Evolutionary conservation across 2,329 filamentous ascomycete species (phyloP), one percentile per base, ranked within the genome.

Genomic region (Diaporthe humulicola): DNA sequence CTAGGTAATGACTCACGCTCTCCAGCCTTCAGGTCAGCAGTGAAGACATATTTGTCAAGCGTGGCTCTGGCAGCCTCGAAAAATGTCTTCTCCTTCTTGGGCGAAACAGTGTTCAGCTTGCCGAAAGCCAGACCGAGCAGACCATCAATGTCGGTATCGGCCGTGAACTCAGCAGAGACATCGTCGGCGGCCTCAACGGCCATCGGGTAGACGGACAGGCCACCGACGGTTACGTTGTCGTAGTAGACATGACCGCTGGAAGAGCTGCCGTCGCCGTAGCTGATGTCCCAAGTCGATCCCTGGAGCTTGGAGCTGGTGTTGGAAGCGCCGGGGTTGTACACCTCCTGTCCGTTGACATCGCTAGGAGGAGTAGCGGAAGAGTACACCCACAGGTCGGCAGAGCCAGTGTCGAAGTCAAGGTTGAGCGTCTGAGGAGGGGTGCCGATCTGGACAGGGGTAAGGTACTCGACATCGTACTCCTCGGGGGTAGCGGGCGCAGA

Each of bases 121-220:
- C 84, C 83, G 74, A 88, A 88, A 0, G 83, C 86, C 4, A 88
- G 79, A 0, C 87, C 87, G 15, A 88, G 78, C 1, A 89, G 83
- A 2, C 87, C 87, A 64, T 87, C 85, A 7, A 85, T 83, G 19
- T 83, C 79, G 5, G 80, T 76, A 60, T 85, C 81, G 28, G 81
- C 77, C n/a, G 84, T 84, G 75, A 88, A 87, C 52, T 82, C 81
- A 3, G 78, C 60, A 15, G 86, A 87, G 42, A 88, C 86, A 40
- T 84, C 81, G 28, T 80, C 79, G 14, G 87, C 87, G 40, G 82
- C 81, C 78, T 88, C 85, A 15, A 88, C 83, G 15, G 86, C 85
- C 77, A 88, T 87, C 3, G 77, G 78, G 45, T 74, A 74, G 9
- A 87, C 86, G 1, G 80, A 84, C 25, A 88, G 80, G 7, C 85